phyloP scores from a whole-genome alignment of 2,329 filamentous ascomycete genomes.

The Penicillium sp. region DNA sequence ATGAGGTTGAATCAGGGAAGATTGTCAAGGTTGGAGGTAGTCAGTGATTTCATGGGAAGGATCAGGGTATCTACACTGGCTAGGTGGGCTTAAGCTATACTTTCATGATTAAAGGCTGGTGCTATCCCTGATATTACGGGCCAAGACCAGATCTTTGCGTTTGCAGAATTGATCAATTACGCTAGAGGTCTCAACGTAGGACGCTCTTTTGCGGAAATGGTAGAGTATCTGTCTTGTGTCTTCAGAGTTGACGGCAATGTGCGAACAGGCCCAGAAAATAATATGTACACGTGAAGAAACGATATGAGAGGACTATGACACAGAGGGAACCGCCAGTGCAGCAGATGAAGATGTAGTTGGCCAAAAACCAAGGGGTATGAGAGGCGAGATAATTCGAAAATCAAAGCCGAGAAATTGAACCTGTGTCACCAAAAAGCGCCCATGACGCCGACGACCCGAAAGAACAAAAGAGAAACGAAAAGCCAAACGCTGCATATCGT shows the following conservation, averaged over 20 bases:
- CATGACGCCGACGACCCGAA: background rate
- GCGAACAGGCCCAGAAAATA: too few relatives aligned
- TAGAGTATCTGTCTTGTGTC: too few relatives aligned
- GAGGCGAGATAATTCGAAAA: background rate
- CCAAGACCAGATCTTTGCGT: background rate
- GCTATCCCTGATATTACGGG: background rate
- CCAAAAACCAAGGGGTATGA: conserved; percentile 7
- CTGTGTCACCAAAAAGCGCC: background rate
- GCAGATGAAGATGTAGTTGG: background rate
- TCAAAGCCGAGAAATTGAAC: background rate
- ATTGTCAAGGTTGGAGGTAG: conserved; percentile 48
- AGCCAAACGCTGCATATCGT: conserved; percentile 9
- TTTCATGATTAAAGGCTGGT: background rate
- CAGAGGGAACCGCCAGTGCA: background rate
- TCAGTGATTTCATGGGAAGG: background rate
- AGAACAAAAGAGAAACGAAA: background rate
- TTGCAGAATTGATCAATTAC: too few relatives aligned
- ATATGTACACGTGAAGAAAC: conserved; percentile 3
- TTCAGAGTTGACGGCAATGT: too few relatives aligned
- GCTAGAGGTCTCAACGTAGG: too few relatives aligned
- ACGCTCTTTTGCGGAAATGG: too few relatives aligned
- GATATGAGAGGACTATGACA: conserved; percentile 6
- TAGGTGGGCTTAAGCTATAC: background rate
- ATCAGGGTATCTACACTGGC: background rate
- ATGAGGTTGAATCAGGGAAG: conserved; percentile 74